These are phyloP conservation scores for Dipodascopsis tothii DNA, from an alignment of 805 yeast species.

Conservation along the genomic window DNA sequence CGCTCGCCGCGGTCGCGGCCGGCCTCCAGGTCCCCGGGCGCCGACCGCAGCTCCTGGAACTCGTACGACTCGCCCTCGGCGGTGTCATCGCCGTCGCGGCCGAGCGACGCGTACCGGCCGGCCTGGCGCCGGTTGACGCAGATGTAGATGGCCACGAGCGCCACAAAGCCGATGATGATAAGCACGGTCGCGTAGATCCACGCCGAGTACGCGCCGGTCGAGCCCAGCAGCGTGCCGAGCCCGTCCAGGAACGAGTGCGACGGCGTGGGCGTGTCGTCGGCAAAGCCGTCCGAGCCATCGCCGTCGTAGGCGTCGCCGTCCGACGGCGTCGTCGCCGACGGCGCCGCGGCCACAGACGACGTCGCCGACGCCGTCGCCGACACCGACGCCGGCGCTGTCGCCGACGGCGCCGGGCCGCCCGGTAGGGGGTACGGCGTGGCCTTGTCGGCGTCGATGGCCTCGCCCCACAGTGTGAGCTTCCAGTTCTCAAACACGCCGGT, in stretches of 20 bases:
- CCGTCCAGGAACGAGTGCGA: conserved; percentile 10
- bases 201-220: conserved; percentile 28
- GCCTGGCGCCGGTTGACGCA: conserved; percentile 37
- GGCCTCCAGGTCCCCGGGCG: conserved; percentile 4
- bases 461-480: conserved; percentile 80
- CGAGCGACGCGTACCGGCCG: conserved; percentile 23
- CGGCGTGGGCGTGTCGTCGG: no score
- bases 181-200: conserved; percentile 37
- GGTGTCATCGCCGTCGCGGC: no score
- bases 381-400: conserved; percentile 18
- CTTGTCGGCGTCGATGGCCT: conserved; percentile 53
- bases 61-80: conserved; percentile 53
- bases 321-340: conserved; percentile 1
- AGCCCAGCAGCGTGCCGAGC: conserved; percentile 25
- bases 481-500: conserved; percentile 48
- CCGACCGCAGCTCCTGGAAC: conserved; percentile 46
- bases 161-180: conserved; percentile 40
- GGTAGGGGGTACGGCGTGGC: conserved; percentile 50
- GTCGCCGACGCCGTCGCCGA: conserved; percentile 9
- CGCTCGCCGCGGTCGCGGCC: conserved; percentile 2
- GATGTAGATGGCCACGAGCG: conserved; percentile 32
- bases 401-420: conserved; percentile 14
- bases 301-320: conserved; percentile 10
- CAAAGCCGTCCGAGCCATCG: conserved; percentile 3
- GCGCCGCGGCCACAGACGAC: conserved; percentile 5